Conservation (phyloP, 495 filamentous ascomycete species). For the Pyrenula massariospora region DNA sequence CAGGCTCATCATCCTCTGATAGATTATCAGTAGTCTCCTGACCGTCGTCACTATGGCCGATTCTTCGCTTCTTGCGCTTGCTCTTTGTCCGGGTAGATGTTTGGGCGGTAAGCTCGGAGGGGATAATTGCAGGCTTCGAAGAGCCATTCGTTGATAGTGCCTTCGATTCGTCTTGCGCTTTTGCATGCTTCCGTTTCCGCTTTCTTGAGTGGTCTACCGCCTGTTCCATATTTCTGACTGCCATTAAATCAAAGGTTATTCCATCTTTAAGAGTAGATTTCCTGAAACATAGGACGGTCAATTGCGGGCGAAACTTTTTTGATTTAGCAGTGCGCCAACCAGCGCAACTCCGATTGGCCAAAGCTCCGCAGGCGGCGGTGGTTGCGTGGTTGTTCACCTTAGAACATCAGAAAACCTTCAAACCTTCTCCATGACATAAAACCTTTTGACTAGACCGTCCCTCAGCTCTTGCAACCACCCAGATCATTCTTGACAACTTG, state of each 20-base stretch:
- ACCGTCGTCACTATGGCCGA: neutral
- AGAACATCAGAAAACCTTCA: too few relatives aligned
- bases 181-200: conserved; percentile 49
- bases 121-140: neutral
- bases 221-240: neutral
- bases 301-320: neutral
- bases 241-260: too few relatives aligned
- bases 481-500: too few relatives aligned
- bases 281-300: too few relatives aligned
- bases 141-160: neutral
- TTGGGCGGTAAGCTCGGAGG: conserved; percentile 1
- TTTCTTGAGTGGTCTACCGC: conserved; percentile 35
- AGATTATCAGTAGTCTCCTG: neutral
- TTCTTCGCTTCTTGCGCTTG: neutral
- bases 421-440: too few relatives aligned
- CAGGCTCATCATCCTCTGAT: neutral
- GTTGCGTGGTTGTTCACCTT: too few relatives aligned
- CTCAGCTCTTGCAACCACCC: too few relatives aligned
- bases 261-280: too few relatives aligned
- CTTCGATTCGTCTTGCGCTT: conserved; percentile 11
- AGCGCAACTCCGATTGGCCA: neutral
- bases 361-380: neutral
- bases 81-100: conserved; percentile 1
- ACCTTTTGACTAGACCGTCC: too few relatives aligned
- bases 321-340: neutral